A percentile compares a stretch with the other conserved stretches of the same genome.
These are phyloP conservation scores for Trametes gibbosa DNA, from an alignment of 768 basidiomycete species.

Conservation along the genomic window DNA sequence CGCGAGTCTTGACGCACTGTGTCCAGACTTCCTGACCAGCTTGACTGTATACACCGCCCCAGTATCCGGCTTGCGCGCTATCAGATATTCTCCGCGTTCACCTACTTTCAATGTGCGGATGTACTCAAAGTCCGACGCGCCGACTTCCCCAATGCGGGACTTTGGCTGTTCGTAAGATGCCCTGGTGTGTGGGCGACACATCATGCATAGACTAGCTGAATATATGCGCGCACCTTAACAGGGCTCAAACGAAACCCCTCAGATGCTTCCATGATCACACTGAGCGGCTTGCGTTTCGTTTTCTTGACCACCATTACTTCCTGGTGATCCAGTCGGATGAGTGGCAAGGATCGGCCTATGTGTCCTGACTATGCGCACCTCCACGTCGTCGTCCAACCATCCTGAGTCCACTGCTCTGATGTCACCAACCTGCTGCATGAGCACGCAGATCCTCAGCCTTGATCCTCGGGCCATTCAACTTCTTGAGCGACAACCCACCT, in stretches of 20 bases:
- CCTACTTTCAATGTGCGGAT: neutral
- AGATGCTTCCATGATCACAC: constrained; percentile 14
- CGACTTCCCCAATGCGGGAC: too few relatives aligned
- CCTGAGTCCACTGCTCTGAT: constrained; percentile 41
- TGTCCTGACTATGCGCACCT: constrained; percentile 34
- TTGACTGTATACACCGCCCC: constrained; percentile 15
- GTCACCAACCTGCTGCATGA: constrained; percentile 39
- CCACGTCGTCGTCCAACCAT: constrained; percentile 50
- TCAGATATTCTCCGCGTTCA: constrained; percentile 1
- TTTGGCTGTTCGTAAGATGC: neutral
- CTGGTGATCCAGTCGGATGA: constrained; percentile 27
- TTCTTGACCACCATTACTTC: constrained; percentile 48
- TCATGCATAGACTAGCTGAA: too few relatives aligned
- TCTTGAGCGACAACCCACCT: constrained; percentile 28
- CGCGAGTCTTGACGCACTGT: neutral
- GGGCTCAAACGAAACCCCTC: neutral
- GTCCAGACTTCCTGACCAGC: constrained; percentile 10
- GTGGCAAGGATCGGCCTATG: neutral
- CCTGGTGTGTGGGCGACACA: neutral
- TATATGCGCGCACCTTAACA: neutral
- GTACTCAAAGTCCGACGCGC: constrained; percentile 18
- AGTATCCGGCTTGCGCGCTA: constrained; percentile 13
- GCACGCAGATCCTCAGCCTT: neutral
- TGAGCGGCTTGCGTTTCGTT: constrained; percentile 12
- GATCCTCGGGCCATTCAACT: too few relatives aligned